Evolutionary conservation across 2,329 filamentous ascomycete genomes (phyloP), one percentile per base, ranked within the genome.

Genomic region (Aureobasidium sp.): DNA sequence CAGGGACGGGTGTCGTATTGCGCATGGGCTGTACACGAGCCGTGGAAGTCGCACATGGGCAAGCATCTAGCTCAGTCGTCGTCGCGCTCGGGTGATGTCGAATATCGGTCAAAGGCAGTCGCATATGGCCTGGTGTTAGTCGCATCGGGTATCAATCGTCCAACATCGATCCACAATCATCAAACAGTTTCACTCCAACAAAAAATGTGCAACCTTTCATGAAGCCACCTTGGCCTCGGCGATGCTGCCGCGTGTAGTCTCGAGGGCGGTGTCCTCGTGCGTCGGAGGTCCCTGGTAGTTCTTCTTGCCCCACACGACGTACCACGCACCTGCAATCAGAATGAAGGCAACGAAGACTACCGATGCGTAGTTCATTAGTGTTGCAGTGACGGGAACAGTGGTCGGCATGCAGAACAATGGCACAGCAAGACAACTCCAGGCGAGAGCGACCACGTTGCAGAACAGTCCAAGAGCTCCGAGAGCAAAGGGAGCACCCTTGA

Each of bases 351-450:
- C 82, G 67, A 90, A 89, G n/a, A 91, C 87, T 37, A 86, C 87
- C 15, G 85, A 85, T 1, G 87, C 87, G 73, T 89, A 91, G 79
- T 91, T 91, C 79, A 90, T 87, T 42, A 78, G 80, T 20, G 75
- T 71, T 6, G 80, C 73, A 0, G 79, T 81, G 42, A 88, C 84
- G 6, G 84, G 84, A n/a, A 88, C 76, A 47, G 74, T 74, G 0
- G 84, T 81, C 0, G 87, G 87, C 85, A 89, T 88, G 52, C 85
- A 90, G 79, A 90, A 90, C 17, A 90, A 81, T 1, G 87, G 87
- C 58, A 90, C 83, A 39, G 86, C 87, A 60, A 91, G 80, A 15
- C 80, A 67, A 61, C 84, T 87, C 87, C 87, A 90, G 58, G 76
- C 79, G 41, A 88, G 72, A n/a, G 87, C 78, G 64, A 90, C 70